Evolutionary conservation across 495 filamentous ascomycete genomes (phyloP), one percentile per base, ranked within the genome.

Genomic region (Tuber calosporum): DNA sequence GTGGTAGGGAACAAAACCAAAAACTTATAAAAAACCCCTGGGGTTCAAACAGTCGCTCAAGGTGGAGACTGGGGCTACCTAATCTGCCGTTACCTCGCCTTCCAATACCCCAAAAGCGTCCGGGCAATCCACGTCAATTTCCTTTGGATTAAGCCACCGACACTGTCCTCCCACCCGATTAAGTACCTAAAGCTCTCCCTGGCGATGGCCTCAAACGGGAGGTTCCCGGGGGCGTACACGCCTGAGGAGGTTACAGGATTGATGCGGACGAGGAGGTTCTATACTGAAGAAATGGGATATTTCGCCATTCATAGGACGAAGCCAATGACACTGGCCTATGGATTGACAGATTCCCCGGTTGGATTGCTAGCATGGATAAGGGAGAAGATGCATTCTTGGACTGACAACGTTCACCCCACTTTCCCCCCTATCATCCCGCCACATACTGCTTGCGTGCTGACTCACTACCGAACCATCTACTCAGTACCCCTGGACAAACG

Each of bases 351-450:
- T 79, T 87, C 86, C 38, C 90, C 90, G 4, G 85, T 90, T 22
- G 88, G 84, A 9, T 81, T 88, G 45, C 81, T 92, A 26, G 84
- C 88, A 0, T 91, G 89, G 89, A 87, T 92, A 67, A 87, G 88
- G 72, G 90, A 91, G 81, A 91, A 91, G 75, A 84, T 91, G 37
- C 86, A 89, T 79, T 87, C 88, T 75, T 92, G 89, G 90, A 88
- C 87, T 1, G 88, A 91, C 75, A 78, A 75, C 2, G 41, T 71
- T 71, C 7, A 62, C 30, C 53, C 8, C 39, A 38, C 40, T 41
- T 41, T 15, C 53, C 53, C 30, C 45, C 53, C 26, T 13, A 30
- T 13, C 53, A 30, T 11, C 26, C 53, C 53, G 30, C 53, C 26
- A 62, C 13, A 34, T 62, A 34, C 13, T 2, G 1, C 53, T 62